Evolutionary conservation across 768 basidiomycete genomes (phyloP), one percentile per base, ranked within the genome.

Genomic region (Naganishia randhawae): DNA sequence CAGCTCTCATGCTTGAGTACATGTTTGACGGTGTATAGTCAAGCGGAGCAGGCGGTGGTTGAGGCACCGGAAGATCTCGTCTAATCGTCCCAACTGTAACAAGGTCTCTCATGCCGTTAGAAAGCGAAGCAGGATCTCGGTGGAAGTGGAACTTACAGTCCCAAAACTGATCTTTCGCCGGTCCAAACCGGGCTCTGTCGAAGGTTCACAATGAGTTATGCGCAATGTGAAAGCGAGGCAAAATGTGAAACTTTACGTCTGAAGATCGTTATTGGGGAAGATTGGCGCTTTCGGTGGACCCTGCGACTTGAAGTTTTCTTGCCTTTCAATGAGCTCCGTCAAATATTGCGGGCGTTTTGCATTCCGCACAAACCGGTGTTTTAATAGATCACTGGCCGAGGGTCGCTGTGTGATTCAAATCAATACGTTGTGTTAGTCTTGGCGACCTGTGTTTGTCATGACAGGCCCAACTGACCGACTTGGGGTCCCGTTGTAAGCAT

Each of bases 261-360:
- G 66, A 5, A 57, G 25, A 37, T 33, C 27, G 37, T 50, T 37
- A 32, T 42, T 57, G 8, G 66, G 66, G 17, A 61, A 25, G 5
- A 41, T n/a, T 25, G 57, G 57, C 19, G 57, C 57, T 35, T 61
- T 61, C n/a, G 57, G 27, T 11, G 57, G 57, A 27, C 57, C 91
- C 74, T 96, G 91, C 1, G 88, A 86, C 79, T 85, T 91, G 93
- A 92, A 99, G 69, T 91, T 85, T 74, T 97, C 92, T 70, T 91
- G 89, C 33, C 93, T 85, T 70, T 98, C 95, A 70, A 98, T 96
- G 45, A 99, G 83, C 78, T 99, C 96, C 0, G 93, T 95, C 69
- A 99, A 82, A 76, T 96, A 98, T 75, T 80, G 90, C 10, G 92
- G 88, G 83, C 96, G 96, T 83, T 92, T 93, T 22, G 95, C 95